Evolutionary conservation across 495 filamentous ascomycete genomes (phyloP).

Genomic region (Penicillium paxilli): DNA sequence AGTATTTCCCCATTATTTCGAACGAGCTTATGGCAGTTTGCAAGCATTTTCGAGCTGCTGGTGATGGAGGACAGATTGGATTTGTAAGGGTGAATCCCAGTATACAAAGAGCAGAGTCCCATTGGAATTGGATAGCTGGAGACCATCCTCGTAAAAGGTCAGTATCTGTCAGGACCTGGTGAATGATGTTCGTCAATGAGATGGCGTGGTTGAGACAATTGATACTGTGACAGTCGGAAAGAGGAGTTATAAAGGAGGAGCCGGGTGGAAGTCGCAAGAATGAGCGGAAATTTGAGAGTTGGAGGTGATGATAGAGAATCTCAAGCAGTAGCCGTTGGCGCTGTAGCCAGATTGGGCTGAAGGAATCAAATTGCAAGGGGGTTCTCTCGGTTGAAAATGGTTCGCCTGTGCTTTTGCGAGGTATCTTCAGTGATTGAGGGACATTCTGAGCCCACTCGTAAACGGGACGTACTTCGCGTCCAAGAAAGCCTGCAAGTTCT

Average conservation of each 20-base stretch:
- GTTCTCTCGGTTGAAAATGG: constrained; percentile 40
- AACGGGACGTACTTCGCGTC: constrained; percentile 21
- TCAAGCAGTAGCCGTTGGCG: constrained; percentile 32
- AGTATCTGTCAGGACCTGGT: constrained; percentile 47
- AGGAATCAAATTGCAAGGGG: constrained; percentile 34
- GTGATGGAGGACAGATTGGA: constrained; percentile 31
- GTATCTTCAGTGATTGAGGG: constrained; percentile 33
- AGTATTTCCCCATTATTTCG: constrained; percentile 21
- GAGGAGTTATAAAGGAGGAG: constrained; percentile 9
- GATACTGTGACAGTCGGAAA: constrained; percentile 32
- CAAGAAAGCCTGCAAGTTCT: constrained; percentile 31
- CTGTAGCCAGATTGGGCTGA: constrained; percentile 33
- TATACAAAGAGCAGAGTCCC: constrained; percentile 50
- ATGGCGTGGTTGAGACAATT: constrained; percentile 46
- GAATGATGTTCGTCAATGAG: constrained; percentile 44
- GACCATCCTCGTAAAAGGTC: constrained; percentile 45
- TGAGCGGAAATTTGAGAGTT: constrained; percentile 24
- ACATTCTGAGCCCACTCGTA: constrained; percentile 38
- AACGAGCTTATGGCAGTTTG: constrained; percentile 38
- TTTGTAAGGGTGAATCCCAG: constrained; percentile 49
- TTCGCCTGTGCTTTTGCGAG: constrained; percentile 28
- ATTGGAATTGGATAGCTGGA: constrained; percentile 49
- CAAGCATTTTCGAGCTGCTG: constrained; percentile 33
- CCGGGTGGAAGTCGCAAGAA: constrained; percentile 23
- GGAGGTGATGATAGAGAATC: constrained; percentile 28